These are phyloP conservation scores for Ogataea henricii DNA, from an alignment of 805 yeast species.

Conservation along the genomic window DNA sequence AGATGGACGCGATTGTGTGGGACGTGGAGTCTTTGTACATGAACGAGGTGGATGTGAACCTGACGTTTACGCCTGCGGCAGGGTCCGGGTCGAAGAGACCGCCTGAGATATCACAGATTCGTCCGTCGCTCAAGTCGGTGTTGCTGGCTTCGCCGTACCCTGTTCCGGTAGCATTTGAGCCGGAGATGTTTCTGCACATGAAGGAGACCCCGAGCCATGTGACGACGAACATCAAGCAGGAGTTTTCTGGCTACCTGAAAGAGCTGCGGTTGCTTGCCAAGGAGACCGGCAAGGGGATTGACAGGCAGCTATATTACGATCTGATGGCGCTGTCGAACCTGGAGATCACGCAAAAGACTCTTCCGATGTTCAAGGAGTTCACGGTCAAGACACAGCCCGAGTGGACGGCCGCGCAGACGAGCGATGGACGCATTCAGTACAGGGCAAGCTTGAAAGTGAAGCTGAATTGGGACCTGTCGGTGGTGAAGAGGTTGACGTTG, in stretches of 20 bases:
- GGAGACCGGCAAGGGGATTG: conserved; percentile 25
- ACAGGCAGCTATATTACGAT: conserved; percentile 26
- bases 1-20: conserved; percentile 6
- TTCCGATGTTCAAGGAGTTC: conserved; percentile 22
- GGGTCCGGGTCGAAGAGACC: conserved; percentile 5
- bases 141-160: conserved; percentile 23
- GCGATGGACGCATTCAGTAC: conserved; percentile 12
- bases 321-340: conserved; percentile 24
- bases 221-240: conserved; percentile 16
- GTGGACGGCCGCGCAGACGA: conserved; percentile 16
- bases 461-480: conserved; percentile 17
- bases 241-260: conserved; percentile 15
- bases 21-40: conserved; percentile 15
- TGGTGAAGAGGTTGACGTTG: conserved; percentile 17
- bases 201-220: conserved; percentile 18
- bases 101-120: conserved; percentile 20
- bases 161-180: conserved; percentile 23
- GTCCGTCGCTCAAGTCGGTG: conserved; percentile 21
- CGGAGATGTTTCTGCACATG: conserved; percentile 14
- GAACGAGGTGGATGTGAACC: conserved; percentile 17
- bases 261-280: conserved; percentile 18
- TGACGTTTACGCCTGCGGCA: conserved; percentile 14
- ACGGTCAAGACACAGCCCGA: conserved; percentile 16
- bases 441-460: conserved; percentile 17
- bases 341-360: conserved; percentile 14